Evolutionary conservation across 352 stramenopile species (phyloP).

Genomic region (Lagenidium sp.): DNA sequence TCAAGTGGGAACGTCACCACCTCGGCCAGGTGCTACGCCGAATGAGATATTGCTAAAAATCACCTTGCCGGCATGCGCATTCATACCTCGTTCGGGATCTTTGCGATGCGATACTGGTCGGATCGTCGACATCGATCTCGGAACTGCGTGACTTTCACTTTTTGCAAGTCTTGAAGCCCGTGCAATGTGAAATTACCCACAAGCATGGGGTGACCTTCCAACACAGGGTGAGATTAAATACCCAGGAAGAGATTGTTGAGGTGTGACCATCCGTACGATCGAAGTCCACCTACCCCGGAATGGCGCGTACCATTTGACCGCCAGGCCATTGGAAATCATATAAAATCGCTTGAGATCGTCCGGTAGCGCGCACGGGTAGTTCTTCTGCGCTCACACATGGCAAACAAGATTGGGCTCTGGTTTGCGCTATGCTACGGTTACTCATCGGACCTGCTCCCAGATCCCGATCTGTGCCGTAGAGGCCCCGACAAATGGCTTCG

Average conservation of each 20-base stretch:
- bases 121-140: constrained; percentile 19
- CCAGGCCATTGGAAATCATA: constrained; percentile 53
- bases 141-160: constrained; percentile 26
- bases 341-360: constrained; percentile 66
- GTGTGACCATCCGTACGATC: background rate
- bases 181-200: constrained; percentile 64
- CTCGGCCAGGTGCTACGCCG: too few species aligned
- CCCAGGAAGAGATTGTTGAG: too few species aligned
- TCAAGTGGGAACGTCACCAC: constrained; percentile 53
- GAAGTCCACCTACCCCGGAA: constrained; percentile 23
- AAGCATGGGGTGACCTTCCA: constrained; percentile 25
- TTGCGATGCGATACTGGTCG: constrained; percentile 31
- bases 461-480: constrained; percentile 34
- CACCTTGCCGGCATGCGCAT: too few species aligned
- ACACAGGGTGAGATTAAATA: background rate
- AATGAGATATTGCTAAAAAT: too few species aligned
- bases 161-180: constrained; percentile 49
- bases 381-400: constrained; percentile 28
- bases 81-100: too few species aligned
- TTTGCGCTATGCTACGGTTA: too few species aligned
- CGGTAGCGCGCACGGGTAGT: constrained; percentile 40
- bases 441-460: constrained; percentile 49
- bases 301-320: constrained; percentile 57
- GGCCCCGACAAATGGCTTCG: constrained; percentile 39
- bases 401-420: too few species aligned